Conservation (phyloP, 306 rosid species). For the Fragaria ananassa region DNA sequence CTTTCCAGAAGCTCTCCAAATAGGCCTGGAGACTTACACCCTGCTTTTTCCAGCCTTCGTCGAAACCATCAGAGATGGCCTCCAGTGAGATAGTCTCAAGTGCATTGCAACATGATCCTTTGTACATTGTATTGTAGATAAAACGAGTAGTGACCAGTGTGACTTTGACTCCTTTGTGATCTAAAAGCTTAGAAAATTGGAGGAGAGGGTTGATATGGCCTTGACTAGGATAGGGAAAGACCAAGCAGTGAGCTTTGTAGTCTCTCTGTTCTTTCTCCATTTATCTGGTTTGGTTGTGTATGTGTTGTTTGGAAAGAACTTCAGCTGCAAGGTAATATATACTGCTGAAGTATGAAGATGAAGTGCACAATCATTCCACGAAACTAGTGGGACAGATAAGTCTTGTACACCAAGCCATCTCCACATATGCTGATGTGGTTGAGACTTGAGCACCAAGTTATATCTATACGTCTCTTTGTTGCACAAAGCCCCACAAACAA, state of each 20-base stretch:
- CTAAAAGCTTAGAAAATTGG: conserved; percentile 37
- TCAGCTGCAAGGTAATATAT: not conserved
- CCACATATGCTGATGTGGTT: not conserved
- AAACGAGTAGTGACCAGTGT: conserved; percentile 24
- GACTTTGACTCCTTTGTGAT: conserved; percentile 27
- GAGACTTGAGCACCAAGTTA: not conserved
- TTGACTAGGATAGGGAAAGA: conserved; percentile 36
- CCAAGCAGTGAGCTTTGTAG: conserved; percentile 29
- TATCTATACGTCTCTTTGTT: not conserved
- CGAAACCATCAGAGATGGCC: conserved; percentile 1
- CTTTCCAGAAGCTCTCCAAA: not conserved
- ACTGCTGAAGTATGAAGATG: not conserved
- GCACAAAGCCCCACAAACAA: not conserved
- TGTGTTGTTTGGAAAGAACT: too few relatives aligned
- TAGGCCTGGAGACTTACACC: not conserved
- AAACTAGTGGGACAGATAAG: not conserved
- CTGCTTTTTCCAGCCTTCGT: not conserved
- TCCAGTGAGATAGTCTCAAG: conserved; percentile 14
- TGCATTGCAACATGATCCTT: not conserved
- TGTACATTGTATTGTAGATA: conserved; percentile 2
- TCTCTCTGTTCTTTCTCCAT: conserved; percentile 25
- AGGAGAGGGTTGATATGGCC: conserved; percentile 40
- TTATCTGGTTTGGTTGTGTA: not conserved
- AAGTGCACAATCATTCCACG: conserved; percentile 8
- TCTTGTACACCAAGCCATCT: not conserved